Evolutionary conservation across 2,329 filamentous ascomycete genomes (phyloP).

Genomic region (Fusarium torreyae): DNA sequence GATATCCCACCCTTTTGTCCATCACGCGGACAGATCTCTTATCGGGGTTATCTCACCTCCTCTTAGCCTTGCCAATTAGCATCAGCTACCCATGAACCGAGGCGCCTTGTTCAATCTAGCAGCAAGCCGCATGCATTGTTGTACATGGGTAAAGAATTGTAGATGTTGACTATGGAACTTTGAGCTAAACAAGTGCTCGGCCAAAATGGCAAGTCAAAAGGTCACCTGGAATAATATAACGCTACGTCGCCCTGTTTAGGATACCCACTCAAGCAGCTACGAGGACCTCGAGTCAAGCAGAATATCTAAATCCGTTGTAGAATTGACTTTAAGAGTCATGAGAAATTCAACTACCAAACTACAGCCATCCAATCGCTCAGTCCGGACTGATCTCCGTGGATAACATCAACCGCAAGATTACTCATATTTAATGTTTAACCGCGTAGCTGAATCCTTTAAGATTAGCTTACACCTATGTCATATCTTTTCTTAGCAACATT

Average conservation of each 20-base stretch:
- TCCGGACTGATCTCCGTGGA: background rate
- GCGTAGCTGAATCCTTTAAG: constrained; percentile 2
- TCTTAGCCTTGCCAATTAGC: constrained; percentile 6
- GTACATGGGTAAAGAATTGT: constrained; percentile 13
- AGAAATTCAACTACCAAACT: background rate
- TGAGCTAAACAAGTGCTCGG: background rate
- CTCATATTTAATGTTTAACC: background rate
- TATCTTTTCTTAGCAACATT: background rate
- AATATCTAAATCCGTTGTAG: background rate
- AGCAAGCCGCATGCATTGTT: background rate
- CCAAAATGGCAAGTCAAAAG: background rate
- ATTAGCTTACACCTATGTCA: background rate
- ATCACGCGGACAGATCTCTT: constrained; percentile 41
- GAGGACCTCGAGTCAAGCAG: background rate
- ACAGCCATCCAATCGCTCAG: background rate
- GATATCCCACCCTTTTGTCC: constrained; percentile 35
- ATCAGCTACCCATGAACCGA: background rate
- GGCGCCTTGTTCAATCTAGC: background rate
- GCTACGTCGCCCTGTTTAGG: too few species aligned
- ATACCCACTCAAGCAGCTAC: too few species aligned
- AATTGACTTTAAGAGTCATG: background rate
- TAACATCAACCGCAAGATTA: background rate
- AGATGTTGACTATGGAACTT: constrained; percentile 1
- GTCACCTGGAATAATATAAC: too few species aligned
- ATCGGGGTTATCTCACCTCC: constrained; percentile 24